phyloP scores from a whole-genome alignment of 2,329 filamentous ascomycete species.

The Bertia moriformis region DNA sequence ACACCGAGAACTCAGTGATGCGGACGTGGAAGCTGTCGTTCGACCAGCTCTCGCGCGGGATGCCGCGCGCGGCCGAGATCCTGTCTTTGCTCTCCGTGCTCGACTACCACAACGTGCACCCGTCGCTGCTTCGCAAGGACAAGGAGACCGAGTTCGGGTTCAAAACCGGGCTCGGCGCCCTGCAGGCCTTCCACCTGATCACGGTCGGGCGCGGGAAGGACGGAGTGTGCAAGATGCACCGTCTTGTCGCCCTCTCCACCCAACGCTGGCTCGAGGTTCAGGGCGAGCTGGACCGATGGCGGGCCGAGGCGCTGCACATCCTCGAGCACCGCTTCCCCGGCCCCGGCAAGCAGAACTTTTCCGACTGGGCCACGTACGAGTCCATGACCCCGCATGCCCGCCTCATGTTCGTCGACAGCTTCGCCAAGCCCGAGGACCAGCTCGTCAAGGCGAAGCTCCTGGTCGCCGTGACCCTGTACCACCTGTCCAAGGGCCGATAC shows the following conservation, averaged over 20 bases:
- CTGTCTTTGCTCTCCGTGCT: slow-evolving; percentile 3
- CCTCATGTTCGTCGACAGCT: not conserved
- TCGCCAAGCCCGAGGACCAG: not conserved
- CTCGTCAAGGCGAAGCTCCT: not conserved
- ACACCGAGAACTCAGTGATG: slow-evolving; percentile 7
- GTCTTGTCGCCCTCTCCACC: not conserved
- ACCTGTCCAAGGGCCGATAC: not conserved
- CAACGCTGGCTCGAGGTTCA: not conserved
- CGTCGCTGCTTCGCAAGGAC: not conserved
- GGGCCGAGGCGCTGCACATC: not conserved
- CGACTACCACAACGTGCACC: not conserved
- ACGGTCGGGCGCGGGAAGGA: not conserved
- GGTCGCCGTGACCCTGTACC: not conserved
- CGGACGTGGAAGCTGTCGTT: slow-evolving; percentile 8
- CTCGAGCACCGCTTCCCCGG: not conserved
- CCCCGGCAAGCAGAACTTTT: not conserved
- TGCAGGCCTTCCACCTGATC: not conserved
- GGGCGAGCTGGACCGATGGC: not conserved
- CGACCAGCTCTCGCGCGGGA: slow-evolving; percentile 5
- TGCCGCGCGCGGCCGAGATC: slow-evolving; percentile 6
- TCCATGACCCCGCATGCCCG: not conserved
- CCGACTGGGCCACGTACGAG: not conserved
- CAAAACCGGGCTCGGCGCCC: not conserved
- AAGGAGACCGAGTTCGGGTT: not conserved
- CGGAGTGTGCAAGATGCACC: not conserved